These are phyloP conservation scores for Kurtzmaniella quercitrusa DNA, from an alignment of 1,139 yeast species.

Conservation along the genomic window DNA sequence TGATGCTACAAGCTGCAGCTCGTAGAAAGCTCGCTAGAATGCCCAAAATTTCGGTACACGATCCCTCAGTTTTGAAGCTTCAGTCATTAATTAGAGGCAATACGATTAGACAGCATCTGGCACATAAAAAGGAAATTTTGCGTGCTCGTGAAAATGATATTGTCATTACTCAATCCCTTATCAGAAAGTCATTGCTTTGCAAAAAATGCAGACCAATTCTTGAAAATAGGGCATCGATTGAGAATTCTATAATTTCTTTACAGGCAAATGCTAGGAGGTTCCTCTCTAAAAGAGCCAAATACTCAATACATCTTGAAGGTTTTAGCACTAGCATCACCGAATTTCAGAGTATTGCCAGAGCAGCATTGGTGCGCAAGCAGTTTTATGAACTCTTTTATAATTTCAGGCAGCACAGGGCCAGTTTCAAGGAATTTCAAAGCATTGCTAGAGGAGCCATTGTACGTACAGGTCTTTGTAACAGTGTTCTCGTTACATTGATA, in stretches of 20 bases:
- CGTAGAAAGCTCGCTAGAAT: slow-evolving; percentile 22
- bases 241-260: slow-evolving; percentile 22
- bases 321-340: slow-evolving; percentile 15
- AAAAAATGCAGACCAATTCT: slow-evolving; percentile 21
- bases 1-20: slow-evolving; percentile 34
- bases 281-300: slow-evolving; percentile 18
- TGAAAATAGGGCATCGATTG: slow-evolving; percentile 20
- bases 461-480: slow-evolving; percentile 44
- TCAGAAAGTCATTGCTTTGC: slow-evolving; percentile 24
- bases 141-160: slow-evolving; percentile 10
- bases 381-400: slow-evolving; percentile 16
- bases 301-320: slow-evolving; percentile 12
- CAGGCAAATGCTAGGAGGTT: slow-evolving; percentile 34
- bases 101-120: slow-evolving; percentile 3
- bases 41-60: slow-evolving; percentile 7
- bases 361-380: slow-evolving; percentile 20
- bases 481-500: slow-evolving; percentile 39
- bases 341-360: slow-evolving; percentile 36
- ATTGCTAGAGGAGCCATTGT: slow-evolving; percentile 50
- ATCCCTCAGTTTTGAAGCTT: slow-evolving; percentile 12
- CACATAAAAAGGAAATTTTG: slow-evolving; percentile 10
- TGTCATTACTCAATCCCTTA: slow-evolving; percentile 24
- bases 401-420: slow-evolving; percentile 12
- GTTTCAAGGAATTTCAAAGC: slow-evolving; percentile 43
- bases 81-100: slow-evolving; percentile 31